phyloP scores from a whole-genome alignment of 2,329 filamentous ascomycete genomes.

The Calonectria ilicicola region DNA sequence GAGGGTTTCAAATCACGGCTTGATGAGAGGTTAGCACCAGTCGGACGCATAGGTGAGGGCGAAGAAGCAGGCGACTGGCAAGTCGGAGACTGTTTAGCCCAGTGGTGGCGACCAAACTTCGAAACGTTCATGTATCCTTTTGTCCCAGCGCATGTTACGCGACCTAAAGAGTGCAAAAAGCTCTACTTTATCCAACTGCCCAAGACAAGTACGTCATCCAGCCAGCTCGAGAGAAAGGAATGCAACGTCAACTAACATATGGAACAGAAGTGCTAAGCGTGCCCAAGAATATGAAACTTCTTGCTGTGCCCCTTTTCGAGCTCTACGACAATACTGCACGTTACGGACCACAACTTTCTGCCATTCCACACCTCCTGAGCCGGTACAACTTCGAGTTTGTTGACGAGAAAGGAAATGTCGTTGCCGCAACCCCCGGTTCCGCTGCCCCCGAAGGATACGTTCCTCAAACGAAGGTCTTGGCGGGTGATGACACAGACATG shows the following conservation, averaged over 20 bases:
- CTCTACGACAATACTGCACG: constrained; percentile 96
- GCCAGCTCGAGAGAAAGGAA: background rate
- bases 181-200: constrained; percentile 97
- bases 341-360: constrained; percentile 95
- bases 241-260: constrained; percentile 7
- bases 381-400: constrained; percentile 98
- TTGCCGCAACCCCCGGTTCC: constrained; percentile 84
- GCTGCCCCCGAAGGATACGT: constrained; percentile 68
- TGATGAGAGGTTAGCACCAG: constrained; percentile 92
- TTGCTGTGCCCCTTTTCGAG: constrained; percentile 96
- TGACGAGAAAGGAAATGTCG: constrained; percentile 90
- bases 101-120: constrained; percentile 99
- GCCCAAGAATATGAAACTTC: constrained; percentile 99
- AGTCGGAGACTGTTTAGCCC: constrained; percentile 92
- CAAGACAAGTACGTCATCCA: constrained; percentile 76
- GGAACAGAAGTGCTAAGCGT: constrained; percentile 88
- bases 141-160: constrained; percentile 92
- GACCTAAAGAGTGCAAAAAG: constrained; percentile 99
- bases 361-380: constrained; percentile 94
- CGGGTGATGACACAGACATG: constrained; percentile 73
- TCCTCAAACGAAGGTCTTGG: constrained; percentile 75
- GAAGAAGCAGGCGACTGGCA: constrained; percentile 91
- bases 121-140: constrained; percentile 99
- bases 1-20: constrained; percentile 94
- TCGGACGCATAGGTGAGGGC: constrained; percentile 86